Percentiles rank a stretch among this genome's conserved stretches.
These are phyloP conservation scores for Amanita fuliginea DNA, from an alignment of 768 basidiomycete species.

Conservation along the genomic window DNA sequence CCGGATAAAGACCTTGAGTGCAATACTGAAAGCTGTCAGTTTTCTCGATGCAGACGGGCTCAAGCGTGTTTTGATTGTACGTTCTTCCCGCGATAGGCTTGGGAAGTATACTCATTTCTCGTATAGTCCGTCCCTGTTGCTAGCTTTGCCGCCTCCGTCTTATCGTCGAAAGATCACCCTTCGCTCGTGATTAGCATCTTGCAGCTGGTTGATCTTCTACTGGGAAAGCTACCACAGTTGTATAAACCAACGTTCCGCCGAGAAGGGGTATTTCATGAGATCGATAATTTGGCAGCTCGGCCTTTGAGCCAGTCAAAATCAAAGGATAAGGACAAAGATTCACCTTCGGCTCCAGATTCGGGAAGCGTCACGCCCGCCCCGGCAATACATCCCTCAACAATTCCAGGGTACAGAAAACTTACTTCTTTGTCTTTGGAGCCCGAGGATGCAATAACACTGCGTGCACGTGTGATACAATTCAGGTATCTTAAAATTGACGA, in stretches of 20 bases:
- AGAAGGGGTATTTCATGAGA: constrained; percentile 95
- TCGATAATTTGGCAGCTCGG: constrained; percentile 65
- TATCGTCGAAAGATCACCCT: constrained; percentile 88
- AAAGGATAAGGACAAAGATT: constrained; percentile 39
- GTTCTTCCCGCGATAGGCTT: constrained; percentile 14
- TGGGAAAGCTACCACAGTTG: constrained; percentile 71
- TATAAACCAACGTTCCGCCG: constrained; percentile 87
- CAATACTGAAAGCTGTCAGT: constrained; percentile 82
- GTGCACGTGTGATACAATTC: constrained; percentile 84
- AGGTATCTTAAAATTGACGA: constrained; percentile 58
- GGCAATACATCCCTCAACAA: constrained; percentile 25
- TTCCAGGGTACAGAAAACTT: constrained; percentile 60
- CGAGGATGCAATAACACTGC: constrained; percentile 84
- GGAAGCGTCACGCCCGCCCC: constrained; percentile 22
- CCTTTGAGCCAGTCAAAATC: constrained; percentile 37
- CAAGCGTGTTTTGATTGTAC: constrained; percentile 65
- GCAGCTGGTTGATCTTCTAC: constrained; percentile 86
- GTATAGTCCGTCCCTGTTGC: constrained; percentile 85
- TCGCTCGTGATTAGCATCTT: constrained; percentile 79
- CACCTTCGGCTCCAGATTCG: constrained; percentile 30
- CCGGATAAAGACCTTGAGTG: constrained; percentile 80
- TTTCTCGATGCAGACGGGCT: constrained; percentile 75
- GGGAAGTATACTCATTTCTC: constrained; percentile 6
- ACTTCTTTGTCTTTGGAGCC: constrained; percentile 65
- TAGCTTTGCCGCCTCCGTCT: constrained; percentile 87